These are phyloP conservation scores for Rhinocladiella similis DNA, from an alignment of 2,329 filamentous ascomycete species.

Conservation along the genomic window DNA sequence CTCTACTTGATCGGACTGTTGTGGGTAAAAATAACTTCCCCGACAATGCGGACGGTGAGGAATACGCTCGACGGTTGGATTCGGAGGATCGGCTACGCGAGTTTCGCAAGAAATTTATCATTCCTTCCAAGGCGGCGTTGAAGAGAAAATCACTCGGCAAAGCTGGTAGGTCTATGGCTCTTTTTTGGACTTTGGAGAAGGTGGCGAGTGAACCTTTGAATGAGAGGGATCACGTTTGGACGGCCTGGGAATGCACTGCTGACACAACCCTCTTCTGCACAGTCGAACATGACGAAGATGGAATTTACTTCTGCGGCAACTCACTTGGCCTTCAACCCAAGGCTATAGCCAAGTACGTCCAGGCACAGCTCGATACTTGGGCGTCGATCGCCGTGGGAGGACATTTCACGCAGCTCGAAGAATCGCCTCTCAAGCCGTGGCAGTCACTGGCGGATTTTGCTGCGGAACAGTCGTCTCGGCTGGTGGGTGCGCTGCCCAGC, in stretches of 20 bases:
- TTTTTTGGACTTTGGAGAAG: no score
- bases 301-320: slow-evolving; percentile 84
- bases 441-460: slow-evolving; percentile 76
- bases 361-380: slow-evolving; percentile 78
- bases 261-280: no score
- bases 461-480: slow-evolving; percentile 64
- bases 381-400: slow-evolving; percentile 79
- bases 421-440: slow-evolving; percentile 70
- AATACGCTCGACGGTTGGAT: slow-evolving; percentile 56
- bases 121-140: slow-evolving; percentile 72
- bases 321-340: slow-evolving; percentile 82
- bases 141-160: slow-evolving; percentile 58
- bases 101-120: slow-evolving; percentile 70
- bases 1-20: no score
- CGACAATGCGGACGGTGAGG: slow-evolving; percentile 33
- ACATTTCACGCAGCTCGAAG: slow-evolving; percentile 70
- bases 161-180: no score
- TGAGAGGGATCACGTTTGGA: no score
- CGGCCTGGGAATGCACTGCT: no score
- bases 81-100: slow-evolving; percentile 57
- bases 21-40: slow-evolving; percentile 14
- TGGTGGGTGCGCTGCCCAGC: slow-evolving; percentile 70
- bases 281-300: slow-evolving; percentile 35
- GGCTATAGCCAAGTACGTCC: slow-evolving; percentile 64
- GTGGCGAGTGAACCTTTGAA: no score